A percentile compares a stretch with the other conserved stretches of the same genome.
Conservation (phyloP, 1,284 basidiomycete genomes). For the Sporisorium iseilematis-ciliati region DNA sequence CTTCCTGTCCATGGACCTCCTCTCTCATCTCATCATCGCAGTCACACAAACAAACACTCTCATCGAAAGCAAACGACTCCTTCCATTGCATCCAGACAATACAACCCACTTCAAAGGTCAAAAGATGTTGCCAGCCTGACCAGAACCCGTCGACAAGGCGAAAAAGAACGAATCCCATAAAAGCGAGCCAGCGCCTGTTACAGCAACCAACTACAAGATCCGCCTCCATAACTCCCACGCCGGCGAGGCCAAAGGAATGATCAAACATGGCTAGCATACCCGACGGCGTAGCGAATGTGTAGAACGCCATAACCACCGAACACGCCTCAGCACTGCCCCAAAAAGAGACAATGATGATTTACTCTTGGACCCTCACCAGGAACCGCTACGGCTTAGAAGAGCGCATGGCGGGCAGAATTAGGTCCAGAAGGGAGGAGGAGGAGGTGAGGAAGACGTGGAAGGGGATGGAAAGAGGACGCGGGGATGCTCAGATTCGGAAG, state of each 20-base stretch:
- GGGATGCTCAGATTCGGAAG: background rate
- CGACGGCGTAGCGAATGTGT: slow-evolving; percentile 50
- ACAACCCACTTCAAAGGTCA: background rate
- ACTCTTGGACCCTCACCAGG: slow-evolving; percentile 57
- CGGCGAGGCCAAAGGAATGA: slow-evolving; percentile 20
- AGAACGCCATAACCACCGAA: slow-evolving; percentile 40
- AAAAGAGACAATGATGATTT: slow-evolving; percentile 16
- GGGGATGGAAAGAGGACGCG: background rate
- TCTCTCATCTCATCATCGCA: too few relatives aligned
- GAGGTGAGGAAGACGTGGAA: background rate
- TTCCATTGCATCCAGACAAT: background rate
- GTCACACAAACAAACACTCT: background rate
- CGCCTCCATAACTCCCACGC: slow-evolving; percentile 17
- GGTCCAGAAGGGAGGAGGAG: slow-evolving; percentile 23
- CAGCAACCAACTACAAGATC: slow-evolving; percentile 31
- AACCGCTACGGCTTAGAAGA: slow-evolving; percentile 55
- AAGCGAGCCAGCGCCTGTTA: slow-evolving; percentile 41
- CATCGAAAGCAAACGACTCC: background rate
- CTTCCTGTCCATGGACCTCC: background rate
- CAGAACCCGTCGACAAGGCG: slow-evolving; percentile 36
- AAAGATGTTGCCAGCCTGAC: slow-evolving; percentile 37
- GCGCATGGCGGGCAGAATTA: slow-evolving; percentile 55
- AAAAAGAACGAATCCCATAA: slow-evolving; percentile 19
- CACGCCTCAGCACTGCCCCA: slow-evolving; percentile 19
- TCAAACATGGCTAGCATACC: slow-evolving; percentile 33